Base-by-base conservation (phyloP, 2,329 filamentous ascomycete genomes). In the Chaetomium strumarium region DNA sequence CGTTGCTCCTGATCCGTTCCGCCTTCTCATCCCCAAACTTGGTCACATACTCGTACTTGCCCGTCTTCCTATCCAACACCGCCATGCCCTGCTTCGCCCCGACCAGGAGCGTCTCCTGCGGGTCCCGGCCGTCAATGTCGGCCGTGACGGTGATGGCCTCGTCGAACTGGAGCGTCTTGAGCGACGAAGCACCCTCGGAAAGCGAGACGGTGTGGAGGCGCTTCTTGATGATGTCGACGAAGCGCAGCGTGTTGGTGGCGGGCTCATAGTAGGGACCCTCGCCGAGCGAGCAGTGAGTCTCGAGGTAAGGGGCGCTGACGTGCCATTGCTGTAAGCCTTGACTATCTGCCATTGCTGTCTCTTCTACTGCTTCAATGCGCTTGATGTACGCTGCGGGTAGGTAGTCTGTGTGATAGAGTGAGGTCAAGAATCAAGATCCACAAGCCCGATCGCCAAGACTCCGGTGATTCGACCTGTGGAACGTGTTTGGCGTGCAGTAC, bases 71-170 rank as follows among this genome's bases (percentile, higher is more conserved):
- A 66, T 95, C 81, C 60, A 92, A 77, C 48, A 88, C 75, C n/a
- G 88, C 90, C 62, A 88, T 81, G 55, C 90, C 90, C 66, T 85
- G 79, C 73, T 96, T 95, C 66, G 87, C 82, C 41, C 84, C 90
- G 60, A 92, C 79, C 52, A 89, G 73, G 67, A 96, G 85, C 64
- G 84, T 81, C 46, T 86, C 74, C 45, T 66, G 67, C 3, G 80
- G 74, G 64, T 84, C 78, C 45, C 75, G 72, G 55, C 85, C 81
- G 58, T 82, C 78, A 59, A 96, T 88, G 68, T 96, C 86, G 49
- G 86, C 86, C 38, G 91, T 96, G 42, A 89, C 84, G 20, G 79
- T 80, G 51, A 78, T 70, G 24, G 74, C 73, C 57, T 73, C 72
- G 66, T 79, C 74, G 38, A 84, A 70, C 64, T 82, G 73, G 36